Base-by-base conservation (phyloP, 1,139 yeast genomes). In the Arxiozyma bovina region DNA sequence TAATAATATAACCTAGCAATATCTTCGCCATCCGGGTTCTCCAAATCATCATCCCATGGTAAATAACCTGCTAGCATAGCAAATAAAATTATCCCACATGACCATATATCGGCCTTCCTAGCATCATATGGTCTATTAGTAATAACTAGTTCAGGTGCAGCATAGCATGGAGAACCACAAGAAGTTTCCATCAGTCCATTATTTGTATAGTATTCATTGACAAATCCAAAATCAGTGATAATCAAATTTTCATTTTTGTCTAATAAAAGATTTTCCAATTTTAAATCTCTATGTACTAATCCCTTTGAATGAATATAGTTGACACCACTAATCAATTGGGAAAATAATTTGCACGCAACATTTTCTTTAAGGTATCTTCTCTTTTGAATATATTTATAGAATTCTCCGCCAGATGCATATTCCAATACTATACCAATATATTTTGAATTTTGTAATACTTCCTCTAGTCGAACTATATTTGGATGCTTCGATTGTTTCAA, bases 11-110 rank as follows among this genome's bases (percentile, higher is more conserved):
- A 76, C 68, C 85, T 83, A 27, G 91, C 88, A 64, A 93, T 91
- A 71, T 93, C 95, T 53, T 89, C 85, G 53, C 98, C 97, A 67
- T 93, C 97, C 45, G 96, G 98, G 68, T 94, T 93, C 54, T 87
- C 87, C 30, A 96, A 93, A 70, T 93, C 99, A 70, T 93, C 99
- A 69, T 93, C 99, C 76, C 90, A 93, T 1, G 99, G 99, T 59
- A 93, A 77, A 70, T 93, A 94, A 1, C 99, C 99, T 0, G 98
- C 90, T 54, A 94, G 77, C 96, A 94, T 93, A n/a, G 99, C 98
- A 68, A 91, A 93, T 51, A 93, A 74, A 55, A 93, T 93, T 40
- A 94, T 91, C 53, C 99, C 99, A 62, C 96, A 81, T 1, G 97
- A 89, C 99, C 99, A 93, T 48, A 91, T 86, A 70, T 93, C 99